These are phyloP conservation scores for Cordyceps cicadae DNA, from an alignment of 2,329 filamentous ascomycete species.

Conservation along the genomic window DNA sequence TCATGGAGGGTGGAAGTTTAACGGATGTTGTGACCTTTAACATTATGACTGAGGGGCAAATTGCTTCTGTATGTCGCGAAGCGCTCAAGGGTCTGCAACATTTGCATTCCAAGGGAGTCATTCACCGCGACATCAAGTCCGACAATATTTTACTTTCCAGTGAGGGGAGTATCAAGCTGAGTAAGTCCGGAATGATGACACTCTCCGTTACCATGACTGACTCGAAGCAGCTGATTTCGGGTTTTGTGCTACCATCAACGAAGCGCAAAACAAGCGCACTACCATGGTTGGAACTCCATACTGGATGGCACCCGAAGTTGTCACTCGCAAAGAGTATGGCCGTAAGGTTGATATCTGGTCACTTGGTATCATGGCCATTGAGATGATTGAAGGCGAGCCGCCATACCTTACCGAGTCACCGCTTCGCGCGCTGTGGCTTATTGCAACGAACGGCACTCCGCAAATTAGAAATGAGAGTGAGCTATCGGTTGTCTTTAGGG, in stretches of 20 bases:
- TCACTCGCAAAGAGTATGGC: slow-evolving; percentile 94
- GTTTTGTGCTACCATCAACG: slow-evolving; percentile 97
- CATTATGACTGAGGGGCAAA: slow-evolving; percentile 97
- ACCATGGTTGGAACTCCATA: slow-evolving; percentile 99
- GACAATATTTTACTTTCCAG: slow-evolving; percentile 93
- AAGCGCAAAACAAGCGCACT: slow-evolving; percentile 91
- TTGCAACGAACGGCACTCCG: slow-evolving; percentile 93
- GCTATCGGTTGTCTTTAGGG: slow-evolving; percentile 71
- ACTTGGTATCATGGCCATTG: slow-evolving; percentile 97
- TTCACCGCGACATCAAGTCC: slow-evolving; percentile 97
- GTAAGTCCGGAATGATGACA: slow-evolving; percentile 44
- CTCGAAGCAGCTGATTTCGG: slow-evolving; percentile 76
- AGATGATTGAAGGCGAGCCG: slow-evolving; percentile 98
- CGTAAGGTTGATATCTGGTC: slow-evolving; percentile 99
- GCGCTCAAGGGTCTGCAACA: slow-evolving; percentile 88
- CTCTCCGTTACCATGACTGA: slow-evolving; percentile 23
- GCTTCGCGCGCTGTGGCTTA: slow-evolving; percentile 84
- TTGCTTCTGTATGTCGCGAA: slow-evolving; percentile 90
- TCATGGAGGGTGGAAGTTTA: slow-evolving; percentile 96
- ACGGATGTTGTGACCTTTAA: slow-evolving; percentile 99
- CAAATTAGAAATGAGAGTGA: slow-evolving; percentile 88
- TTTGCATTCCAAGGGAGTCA: slow-evolving; percentile 93
- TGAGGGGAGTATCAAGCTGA: slow-evolving; percentile 95
- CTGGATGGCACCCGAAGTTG: slow-evolving; percentile 99
- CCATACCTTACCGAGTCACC: slow-evolving; percentile 95